Percentiles rank a stretch among this genome's conserved stretches.
phyloP scores from a whole-genome alignment of 1,139 yeast species.

The Candida dubliniensis region DNA sequence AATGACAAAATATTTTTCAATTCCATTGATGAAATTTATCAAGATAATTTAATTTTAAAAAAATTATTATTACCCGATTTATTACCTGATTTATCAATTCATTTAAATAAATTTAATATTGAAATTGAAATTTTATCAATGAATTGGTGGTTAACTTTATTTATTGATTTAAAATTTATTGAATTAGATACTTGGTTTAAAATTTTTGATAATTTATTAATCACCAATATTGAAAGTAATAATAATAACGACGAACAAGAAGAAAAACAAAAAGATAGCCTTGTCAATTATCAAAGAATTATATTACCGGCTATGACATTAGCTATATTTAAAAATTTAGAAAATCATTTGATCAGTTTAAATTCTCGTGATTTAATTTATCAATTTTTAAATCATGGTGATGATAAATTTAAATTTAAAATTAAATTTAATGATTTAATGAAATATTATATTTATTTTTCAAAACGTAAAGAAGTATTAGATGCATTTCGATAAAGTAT shows the following conservation, averaged over 20 bases:
- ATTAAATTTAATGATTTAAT: constrained; percentile 13
- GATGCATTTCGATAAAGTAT: constrained; percentile 1
- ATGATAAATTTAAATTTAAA: constrained; percentile 9
- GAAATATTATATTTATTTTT: constrained; percentile 8
- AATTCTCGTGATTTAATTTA: constrained; percentile 10
- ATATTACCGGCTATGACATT: constrained; percentile 13
- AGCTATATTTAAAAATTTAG: constrained; percentile 12
- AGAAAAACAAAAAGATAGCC: neutral
- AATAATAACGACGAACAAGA: neutral
- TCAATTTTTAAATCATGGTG: constrained; percentile 7
- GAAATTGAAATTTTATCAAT: constrained; percentile 54
- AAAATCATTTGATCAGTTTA: constrained; percentile 4
- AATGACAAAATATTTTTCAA: constrained; percentile 27
- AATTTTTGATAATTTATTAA: constrained; percentile 50
- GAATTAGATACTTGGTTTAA: constrained; percentile 54
- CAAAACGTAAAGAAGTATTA: constrained; percentile 2
- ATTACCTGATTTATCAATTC: constrained; percentile 41
- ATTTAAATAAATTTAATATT: constrained; percentile 36
- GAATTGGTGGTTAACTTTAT: constrained; percentile 60
- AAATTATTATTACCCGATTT: constrained; percentile 11
- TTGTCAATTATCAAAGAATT: neutral
- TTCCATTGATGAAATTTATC: constrained; percentile 41
- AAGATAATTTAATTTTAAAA: constrained; percentile 35
- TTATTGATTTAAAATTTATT: constrained; percentile 48
- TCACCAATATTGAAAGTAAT: constrained; percentile 2